phyloP scores from a whole-genome alignment of 192 early-diverging fungal species.

The Coemansia sp. region DNA sequence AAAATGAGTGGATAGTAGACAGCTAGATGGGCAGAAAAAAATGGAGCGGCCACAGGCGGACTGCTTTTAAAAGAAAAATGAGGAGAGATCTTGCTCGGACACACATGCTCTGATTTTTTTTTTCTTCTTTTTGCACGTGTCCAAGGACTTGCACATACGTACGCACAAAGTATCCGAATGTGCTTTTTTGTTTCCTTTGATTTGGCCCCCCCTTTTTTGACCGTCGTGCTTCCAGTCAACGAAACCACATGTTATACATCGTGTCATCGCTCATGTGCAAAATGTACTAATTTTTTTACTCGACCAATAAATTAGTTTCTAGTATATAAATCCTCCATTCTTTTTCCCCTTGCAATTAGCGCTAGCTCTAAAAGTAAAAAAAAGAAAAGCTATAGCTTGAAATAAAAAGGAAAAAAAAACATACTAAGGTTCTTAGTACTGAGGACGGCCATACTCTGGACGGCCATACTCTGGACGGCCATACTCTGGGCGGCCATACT shows the following conservation, averaged over 20 bases:
- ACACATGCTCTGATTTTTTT: not conserved
- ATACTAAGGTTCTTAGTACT: not conserved
- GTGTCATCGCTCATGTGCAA: not conserved
- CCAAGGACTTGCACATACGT: not conserved
- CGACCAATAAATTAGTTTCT: too few relatives aligned
- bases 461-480: not conserved
- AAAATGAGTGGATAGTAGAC: not conserved
- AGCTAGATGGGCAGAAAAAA: too few relatives aligned
- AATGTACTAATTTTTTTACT: not conserved
- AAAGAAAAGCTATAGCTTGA: not conserved
- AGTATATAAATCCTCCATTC: not conserved
- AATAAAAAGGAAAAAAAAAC: not conserved
- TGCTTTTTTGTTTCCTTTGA: not conserved
- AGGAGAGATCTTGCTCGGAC: too few relatives aligned
- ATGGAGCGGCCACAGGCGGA: too few relatives aligned
- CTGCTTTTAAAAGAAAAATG: not conserved
- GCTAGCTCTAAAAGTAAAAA: not conserved
- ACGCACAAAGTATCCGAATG: not conserved
- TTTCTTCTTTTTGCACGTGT: not conserved
- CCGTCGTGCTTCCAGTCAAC: not conserved
- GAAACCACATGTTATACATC: not conserved
- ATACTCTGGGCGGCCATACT: not conserved
- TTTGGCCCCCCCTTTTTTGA: not conserved
- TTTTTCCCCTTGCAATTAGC: conserved; percentile 5
- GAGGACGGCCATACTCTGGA: conserved; percentile 2